phyloP scores from a whole-genome alignment of 2,329 filamentous ascomycete species.

The Nothophoma quercina region DNA sequence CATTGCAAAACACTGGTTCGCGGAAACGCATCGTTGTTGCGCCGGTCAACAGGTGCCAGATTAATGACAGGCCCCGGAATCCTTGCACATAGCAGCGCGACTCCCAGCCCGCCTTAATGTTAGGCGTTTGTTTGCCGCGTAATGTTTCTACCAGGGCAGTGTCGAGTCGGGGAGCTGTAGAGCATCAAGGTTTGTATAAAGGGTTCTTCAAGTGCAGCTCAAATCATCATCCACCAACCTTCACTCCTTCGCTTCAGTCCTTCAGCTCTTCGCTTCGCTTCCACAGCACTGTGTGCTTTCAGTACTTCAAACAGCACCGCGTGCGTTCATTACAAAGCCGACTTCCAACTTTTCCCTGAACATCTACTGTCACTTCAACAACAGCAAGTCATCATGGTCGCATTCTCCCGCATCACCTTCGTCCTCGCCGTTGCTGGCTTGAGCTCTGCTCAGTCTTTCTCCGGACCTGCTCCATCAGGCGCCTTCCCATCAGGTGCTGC shows the following conservation, averaged over 20 bases:
- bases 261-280: conserved; percentile 8
- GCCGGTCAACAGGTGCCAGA: conserved; percentile 14
- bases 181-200: conserved; percentile 1
- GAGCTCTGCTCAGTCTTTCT: conserved; percentile 12
- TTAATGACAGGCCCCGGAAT: conserved; percentile 12
- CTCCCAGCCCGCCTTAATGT: neutral
- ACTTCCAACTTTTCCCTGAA: neutral
- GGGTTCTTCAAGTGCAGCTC: neutral
- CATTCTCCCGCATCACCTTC: conserved; percentile 15
- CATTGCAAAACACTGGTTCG: conserved; percentile 8
- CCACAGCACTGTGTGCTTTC: conserved; percentile 17
- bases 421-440: conserved; percentile 13
- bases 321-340: neutral
- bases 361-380: neutral
- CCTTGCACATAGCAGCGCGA: conserved; percentile 3
- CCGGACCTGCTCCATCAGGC: neutral
- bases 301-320: conserved; percentile 1
- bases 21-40: neutral
- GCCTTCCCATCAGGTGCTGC: conserved; percentile 3
- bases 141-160: neutral
- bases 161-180: neutral
- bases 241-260: conserved; percentile 10
- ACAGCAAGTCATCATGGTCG: conserved; percentile 15
- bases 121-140: conserved; percentile 8
- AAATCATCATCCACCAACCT: conserved; percentile 8